Evolutionary conservation across 1,284 basidiomycete genomes (phyloP).

Genomic region (Filobasidium uniguttulatum): DNA sequence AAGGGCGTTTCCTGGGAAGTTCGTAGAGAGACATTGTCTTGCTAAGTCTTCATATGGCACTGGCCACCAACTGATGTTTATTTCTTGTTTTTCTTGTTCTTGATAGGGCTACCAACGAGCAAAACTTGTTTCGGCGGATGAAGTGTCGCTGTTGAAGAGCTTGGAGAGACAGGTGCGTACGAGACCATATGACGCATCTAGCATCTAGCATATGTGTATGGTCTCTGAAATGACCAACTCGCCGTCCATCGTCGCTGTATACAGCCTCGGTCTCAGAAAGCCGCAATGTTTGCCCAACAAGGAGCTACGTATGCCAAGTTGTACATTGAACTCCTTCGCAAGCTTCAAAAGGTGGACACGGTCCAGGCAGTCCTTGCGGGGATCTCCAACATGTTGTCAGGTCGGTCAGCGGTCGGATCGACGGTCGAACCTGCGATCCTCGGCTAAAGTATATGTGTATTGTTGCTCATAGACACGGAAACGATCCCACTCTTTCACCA

Average conservation of each 20-base stretch:
- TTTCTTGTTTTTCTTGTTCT: constrained; percentile 5
- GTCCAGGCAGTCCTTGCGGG: constrained; percentile 85
- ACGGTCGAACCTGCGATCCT: too few relatives aligned
- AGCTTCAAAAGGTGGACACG: constrained; percentile 81
- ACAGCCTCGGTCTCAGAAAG: constrained; percentile 54
- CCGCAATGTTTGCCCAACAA: constrained; percentile 61
- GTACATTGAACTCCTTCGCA: constrained; percentile 82
- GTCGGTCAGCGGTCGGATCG: constrained; percentile 36
- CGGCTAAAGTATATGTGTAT: not conserved
- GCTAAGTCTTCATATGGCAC: too few relatives aligned
- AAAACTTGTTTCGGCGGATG: constrained; percentile 74
- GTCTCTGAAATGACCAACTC: too few relatives aligned
- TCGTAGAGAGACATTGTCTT: constrained; percentile 13
- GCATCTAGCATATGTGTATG: too few relatives aligned
- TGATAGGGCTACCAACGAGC: constrained; percentile 83
- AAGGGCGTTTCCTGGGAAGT: constrained; percentile 97
- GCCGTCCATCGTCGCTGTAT: too few relatives aligned
- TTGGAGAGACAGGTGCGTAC: constrained; percentile 53
- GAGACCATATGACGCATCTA: too few relatives aligned
- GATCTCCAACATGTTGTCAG: constrained; percentile 75
- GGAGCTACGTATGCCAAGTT: constrained; percentile 71
- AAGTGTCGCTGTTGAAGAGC: constrained; percentile 78
- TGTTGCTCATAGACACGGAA: constrained; percentile 14
- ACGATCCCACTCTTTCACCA: constrained; percentile 50
- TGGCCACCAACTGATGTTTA: not conserved